Base-by-base conservation (phyloP, 2,329 filamentous ascomycete species). In the Mycosphaerella sp. region DNA sequence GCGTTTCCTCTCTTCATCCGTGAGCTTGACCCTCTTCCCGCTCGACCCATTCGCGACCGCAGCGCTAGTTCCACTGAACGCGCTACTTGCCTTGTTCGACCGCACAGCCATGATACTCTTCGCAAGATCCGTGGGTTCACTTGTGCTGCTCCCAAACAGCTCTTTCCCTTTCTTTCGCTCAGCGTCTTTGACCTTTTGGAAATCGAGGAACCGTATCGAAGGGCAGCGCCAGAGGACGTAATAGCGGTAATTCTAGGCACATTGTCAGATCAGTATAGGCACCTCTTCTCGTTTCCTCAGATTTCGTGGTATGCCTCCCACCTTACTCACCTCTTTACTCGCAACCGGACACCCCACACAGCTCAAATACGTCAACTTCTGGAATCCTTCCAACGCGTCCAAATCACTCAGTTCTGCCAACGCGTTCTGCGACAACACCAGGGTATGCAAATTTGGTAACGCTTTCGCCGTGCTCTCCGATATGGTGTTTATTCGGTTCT, bases 221-320 rank as follows among this genome's bases (percentile, higher is more conserved):
- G 89, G 89, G 67, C 86, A 88, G 57, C 85, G 81, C 86, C 87
- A 96, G 54, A 98, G 80, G 25, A 95, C 75, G 85, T 88, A 98
- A 68, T 86, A 85, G 47, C 93, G 85, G 73, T 97, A 98, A 71
- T 96, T 76, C 89, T 96, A 55, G 30, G n/a, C 41, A 17, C 27
- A 25, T 34, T 35, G 4, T 25, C 5, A 25, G 2, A 27, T 51
- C 51, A 48, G 35, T 27, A 4, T n/a, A 12, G 10, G 10, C 27
- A 25, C 2, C 13, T 40, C 16, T 13, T 28, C 13, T 10, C 9
- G 7, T 13, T 13, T 40, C 10, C 8, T 7, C n/a, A 1, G 13
- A 8, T n/a, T 21, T 5, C 12, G n/a, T 25, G 8, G 13, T 25
- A 25, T 25, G 21, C 21, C 21, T 25, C 21, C 5, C 21, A 6